Evolutionary conservation across 108 stramenopile species (phyloP).

Genomic region (Pseudonitzschia pungens): DNA sequence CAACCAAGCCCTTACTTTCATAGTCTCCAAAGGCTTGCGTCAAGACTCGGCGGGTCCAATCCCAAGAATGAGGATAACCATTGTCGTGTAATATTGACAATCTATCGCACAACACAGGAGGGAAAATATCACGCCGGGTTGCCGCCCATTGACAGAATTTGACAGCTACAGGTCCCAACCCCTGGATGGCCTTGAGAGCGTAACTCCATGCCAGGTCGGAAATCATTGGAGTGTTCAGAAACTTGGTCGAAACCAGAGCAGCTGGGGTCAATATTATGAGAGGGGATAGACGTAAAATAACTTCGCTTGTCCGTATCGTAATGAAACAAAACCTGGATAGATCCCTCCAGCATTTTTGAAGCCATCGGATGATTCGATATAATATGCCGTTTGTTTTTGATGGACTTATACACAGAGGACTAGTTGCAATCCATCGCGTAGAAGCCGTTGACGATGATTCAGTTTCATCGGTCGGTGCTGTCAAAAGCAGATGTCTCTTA

Average conservation of each 20-base stretch:
- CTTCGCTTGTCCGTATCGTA: slow-evolving; percentile 47
- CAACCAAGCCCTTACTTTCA: slow-evolving; percentile 47
- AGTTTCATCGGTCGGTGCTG: background rate
- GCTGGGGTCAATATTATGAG: slow-evolving; percentile 64
- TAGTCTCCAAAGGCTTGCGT: slow-evolving; percentile 78
- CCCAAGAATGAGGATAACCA: slow-evolving; percentile 66
- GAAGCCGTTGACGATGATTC: background rate
- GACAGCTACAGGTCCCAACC: slow-evolving; percentile 78
- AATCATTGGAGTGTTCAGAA: slow-evolving; percentile 22
- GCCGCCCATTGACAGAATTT: slow-evolving; percentile 91
- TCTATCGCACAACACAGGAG: slow-evolving; percentile 66
- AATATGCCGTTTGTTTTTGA: background rate
- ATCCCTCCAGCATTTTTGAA: slow-evolving; percentile 22
- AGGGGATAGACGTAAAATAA: slow-evolving; percentile 65
- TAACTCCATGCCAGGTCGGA: slow-evolving; percentile 75
- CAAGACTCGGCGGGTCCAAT: slow-evolving; percentile 59
- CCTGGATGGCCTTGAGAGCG: slow-evolving; percentile 59
- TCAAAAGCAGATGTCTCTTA: background rate
- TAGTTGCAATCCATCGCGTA: slow-evolving; percentile 1
- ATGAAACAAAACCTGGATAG: slow-evolving; percentile 31
- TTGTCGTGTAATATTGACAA: slow-evolving; percentile 67
- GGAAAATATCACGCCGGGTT: slow-evolving; percentile 86
- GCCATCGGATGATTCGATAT: slow-evolving; percentile 16
- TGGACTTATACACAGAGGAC: background rate
- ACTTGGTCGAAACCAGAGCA: slow-evolving; percentile 38